Conservation (phyloP, 2,329 filamentous ascomycete species). For the Capronia coronata region DNA sequence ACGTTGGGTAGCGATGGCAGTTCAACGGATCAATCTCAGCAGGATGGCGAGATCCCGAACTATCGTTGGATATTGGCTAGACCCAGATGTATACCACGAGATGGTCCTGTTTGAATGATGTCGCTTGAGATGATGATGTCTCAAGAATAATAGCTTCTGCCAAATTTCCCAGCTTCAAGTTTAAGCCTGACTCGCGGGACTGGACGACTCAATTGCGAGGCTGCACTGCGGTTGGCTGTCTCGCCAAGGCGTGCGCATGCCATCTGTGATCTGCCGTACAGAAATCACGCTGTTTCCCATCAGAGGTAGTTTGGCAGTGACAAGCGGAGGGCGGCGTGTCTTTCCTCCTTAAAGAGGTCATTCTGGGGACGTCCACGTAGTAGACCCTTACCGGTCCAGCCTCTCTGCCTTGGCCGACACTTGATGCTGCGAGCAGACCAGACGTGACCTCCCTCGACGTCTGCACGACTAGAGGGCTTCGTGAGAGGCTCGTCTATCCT, state of each 20-base stretch:
- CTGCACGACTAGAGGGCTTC: background rate
- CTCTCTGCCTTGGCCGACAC: background rate
- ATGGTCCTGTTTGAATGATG: background rate
- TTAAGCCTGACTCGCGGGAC: background rate
- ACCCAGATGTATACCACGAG: background rate
- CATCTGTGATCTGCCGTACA: background rate
- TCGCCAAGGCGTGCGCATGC: background rate
- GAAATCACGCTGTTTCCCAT: background rate
- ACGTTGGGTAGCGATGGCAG: background rate
- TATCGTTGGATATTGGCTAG: background rate
- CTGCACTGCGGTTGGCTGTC: background rate
- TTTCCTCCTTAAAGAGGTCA: background rate
- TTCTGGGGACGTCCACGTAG: background rate
- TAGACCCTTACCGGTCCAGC: background rate
- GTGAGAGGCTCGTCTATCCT: background rate
- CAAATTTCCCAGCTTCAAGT: constrained; percentile 6
- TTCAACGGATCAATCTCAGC: background rate
- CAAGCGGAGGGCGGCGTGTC: background rate
- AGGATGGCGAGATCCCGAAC: background rate
- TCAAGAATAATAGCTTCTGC: background rate
- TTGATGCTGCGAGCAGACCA: background rate
- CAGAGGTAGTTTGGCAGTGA: background rate
- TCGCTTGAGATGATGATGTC: background rate
- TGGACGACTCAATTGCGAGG: background rate
- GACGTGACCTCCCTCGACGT: background rate